A percentile compares a stretch with the other conserved stretches of the same genome.
These are phyloP conservation scores for Colletotrichum cordylinicola DNA, from an alignment of 2,329 filamentous ascomycete species.

Conservation along the genomic window DNA sequence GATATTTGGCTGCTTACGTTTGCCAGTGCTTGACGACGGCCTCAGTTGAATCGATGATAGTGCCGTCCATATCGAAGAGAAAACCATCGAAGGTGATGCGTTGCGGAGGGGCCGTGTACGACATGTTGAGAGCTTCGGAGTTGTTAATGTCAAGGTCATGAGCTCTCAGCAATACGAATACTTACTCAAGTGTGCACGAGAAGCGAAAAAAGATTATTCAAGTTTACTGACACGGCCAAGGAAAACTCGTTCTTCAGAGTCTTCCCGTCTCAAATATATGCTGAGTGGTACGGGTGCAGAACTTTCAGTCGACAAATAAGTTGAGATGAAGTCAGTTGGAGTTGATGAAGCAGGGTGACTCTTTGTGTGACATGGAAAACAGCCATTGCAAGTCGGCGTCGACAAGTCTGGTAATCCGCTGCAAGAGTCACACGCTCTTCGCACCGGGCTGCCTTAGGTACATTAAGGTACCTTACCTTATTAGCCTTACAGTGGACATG, in stretches of 20 bases:
- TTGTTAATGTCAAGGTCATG: not conserved
- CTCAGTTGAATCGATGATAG: constrained; percentile 81
- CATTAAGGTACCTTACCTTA: not conserved
- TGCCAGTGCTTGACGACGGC: constrained; percentile 83
- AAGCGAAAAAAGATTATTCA: not conserved
- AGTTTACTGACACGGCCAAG: not conserved
- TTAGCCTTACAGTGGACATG: not conserved
- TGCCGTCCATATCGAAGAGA: constrained; percentile 82
- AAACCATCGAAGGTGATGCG: constrained; percentile 54
- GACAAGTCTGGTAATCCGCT: constrained; percentile 5
- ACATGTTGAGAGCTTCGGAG: not conserved
- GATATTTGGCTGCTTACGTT: constrained; percentile 49
- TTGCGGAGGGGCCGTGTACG: constrained; percentile 19
- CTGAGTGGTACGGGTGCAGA: not conserved
- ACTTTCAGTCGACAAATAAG: not conserved
- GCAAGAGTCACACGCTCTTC: not conserved
- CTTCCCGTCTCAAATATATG: not conserved
- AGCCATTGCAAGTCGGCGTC: not conserved
- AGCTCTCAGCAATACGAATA: not conserved
- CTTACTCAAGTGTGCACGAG: not conserved
- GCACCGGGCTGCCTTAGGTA: not conserved
- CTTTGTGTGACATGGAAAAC: not conserved
- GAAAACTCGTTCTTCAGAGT: not conserved
- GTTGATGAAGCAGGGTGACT: not conserved
- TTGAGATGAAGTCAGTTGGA: not conserved